Evolutionary conservation across 371 early-diverging fungal species (phyloP).

Genomic region (Mucor plumbeus): DNA sequence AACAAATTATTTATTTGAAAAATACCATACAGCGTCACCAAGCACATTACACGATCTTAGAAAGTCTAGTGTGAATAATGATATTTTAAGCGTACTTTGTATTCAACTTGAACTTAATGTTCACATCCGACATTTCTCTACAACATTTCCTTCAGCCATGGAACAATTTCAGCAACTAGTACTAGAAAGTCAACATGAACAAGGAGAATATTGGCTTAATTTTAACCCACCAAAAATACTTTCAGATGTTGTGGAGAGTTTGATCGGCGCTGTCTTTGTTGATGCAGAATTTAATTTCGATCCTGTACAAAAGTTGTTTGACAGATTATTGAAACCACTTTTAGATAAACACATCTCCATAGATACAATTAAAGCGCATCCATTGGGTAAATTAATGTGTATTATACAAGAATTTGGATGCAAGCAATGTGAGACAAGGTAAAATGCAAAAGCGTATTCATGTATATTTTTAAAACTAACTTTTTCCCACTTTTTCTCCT

Average conservation of each 20-base stretch:
- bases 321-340: conserved; percentile 51
- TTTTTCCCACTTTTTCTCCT: neutral
- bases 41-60: conserved; percentile 73
- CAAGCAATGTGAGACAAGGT: conserved; percentile 42
- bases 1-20: conserved; percentile 69
- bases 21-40: conserved; percentile 60
- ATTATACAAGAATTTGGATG: conserved; percentile 49
- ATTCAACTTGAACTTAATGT: conserved; percentile 63
- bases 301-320: conserved; percentile 52
- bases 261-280: conserved; percentile 88
- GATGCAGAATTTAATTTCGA: conserved; percentile 76
- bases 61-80: conserved; percentile 84
- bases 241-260: conserved; percentile 88
- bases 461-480: neutral
- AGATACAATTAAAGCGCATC: conserved; percentile 51
- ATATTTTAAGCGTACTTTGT: conserved; percentile 75
- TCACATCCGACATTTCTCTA: conserved; percentile 68
- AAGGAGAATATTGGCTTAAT: conserved; percentile 71
- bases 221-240: conserved; percentile 83
- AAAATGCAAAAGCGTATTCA: conserved; percentile 7
- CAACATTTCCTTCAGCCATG: conserved; percentile 50
- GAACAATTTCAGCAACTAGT: conserved; percentile 45
- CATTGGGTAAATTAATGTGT: conserved; percentile 39
- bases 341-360: conserved; percentile 56
- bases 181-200: conserved; percentile 30